These are phyloP conservation scores for Neonectria ditissima DNA, from an alignment of 2,329 filamentous ascomycete species.

Conservation along the genomic window DNA sequence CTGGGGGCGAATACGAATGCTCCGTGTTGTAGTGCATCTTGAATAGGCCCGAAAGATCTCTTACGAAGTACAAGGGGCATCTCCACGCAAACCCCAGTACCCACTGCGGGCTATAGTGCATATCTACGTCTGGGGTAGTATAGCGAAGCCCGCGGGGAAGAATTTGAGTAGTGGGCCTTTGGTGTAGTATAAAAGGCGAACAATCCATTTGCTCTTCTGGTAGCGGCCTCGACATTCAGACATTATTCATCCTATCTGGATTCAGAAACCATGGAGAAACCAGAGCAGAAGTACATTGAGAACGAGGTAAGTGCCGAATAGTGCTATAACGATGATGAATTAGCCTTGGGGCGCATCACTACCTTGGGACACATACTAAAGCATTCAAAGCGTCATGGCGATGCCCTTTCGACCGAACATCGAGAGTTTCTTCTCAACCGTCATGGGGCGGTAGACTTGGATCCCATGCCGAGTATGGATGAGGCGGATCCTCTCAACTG, in stretches of 20 bases:
- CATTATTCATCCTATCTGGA: background rate
- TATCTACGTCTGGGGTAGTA: constrained; percentile 18
- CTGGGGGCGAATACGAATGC: background rate
- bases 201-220: background rate
- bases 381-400: constrained; percentile 5
- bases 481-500: constrained; percentile 21
- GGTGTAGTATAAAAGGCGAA: constrained; percentile 14
- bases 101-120: constrained; percentile 14
- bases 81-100: constrained; percentile 7
- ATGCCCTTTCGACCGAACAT: constrained; percentile 7
- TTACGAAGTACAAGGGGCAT: constrained; percentile 13
- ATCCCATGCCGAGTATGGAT: constrained; percentile 26
- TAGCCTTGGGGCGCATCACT: background rate
- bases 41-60: background rate
- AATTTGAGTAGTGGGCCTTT: background rate
- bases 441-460: constrained; percentile 18
- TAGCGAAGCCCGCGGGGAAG: constrained; percentile 12
- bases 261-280: constrained; percentile 16
- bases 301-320: constrained; percentile 8
- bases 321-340: background rate
- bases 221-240: background rate
- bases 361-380: background rate
- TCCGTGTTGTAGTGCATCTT: background rate
- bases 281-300: constrained; percentile 22
- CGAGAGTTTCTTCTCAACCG: constrained; percentile 13